Evolutionary conservation across 495 filamentous ascomycete genomes (phyloP).

Genomic region (Penicillium desertorum): DNA sequence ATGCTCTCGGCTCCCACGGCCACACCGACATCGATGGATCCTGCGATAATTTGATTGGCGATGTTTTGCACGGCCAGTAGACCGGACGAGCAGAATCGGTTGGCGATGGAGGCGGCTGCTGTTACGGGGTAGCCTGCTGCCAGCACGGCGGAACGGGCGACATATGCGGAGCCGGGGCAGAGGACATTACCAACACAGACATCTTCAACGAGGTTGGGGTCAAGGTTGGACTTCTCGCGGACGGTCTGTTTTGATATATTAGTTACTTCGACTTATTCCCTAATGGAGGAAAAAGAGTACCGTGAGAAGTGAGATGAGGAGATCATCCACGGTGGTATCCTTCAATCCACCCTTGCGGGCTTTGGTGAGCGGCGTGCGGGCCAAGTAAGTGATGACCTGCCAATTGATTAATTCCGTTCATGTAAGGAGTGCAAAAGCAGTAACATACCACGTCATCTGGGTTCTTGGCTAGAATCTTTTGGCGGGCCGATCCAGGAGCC

Average conservation of each 20-base stretch:
- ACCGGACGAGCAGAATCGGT: conserved; percentile 95
- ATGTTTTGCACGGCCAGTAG: conserved; percentile 92
- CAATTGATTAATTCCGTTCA: not conserved
- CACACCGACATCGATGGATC: conserved; percentile 83
- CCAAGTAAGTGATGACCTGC: conserved; percentile 78
- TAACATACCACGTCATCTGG: conserved; percentile 47
- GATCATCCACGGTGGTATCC: conserved; percentile 80
- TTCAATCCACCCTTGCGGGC: conserved; percentile 84
- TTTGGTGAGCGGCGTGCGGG: conserved; percentile 78
- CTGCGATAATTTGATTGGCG: conserved; percentile 77
- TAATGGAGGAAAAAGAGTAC: conserved; percentile 44
- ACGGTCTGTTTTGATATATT: conserved; percentile 43
- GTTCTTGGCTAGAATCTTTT: conserved; percentile 40
- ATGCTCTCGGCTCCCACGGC: conserved; percentile 89
- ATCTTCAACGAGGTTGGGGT: conserved; percentile 86
- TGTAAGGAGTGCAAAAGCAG: too few species aligned
- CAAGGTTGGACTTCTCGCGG: conserved; percentile 69
- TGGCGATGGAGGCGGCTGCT: conserved; percentile 70
- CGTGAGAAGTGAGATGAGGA: conserved; percentile 75
- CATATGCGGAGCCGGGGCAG: conserved; percentile 63
- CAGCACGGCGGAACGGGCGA: conserved; percentile 80
- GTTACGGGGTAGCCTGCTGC: conserved; percentile 92
- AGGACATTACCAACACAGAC: conserved; percentile 87
- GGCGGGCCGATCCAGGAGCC: conserved; percentile 31
- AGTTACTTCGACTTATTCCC: not conserved